A percentile compares a stretch with the other conserved stretches of the same genome.
phyloP scores from a whole-genome alignment of 2,329 filamentous ascomycete genomes.

The Amauroascus niger region DNA sequence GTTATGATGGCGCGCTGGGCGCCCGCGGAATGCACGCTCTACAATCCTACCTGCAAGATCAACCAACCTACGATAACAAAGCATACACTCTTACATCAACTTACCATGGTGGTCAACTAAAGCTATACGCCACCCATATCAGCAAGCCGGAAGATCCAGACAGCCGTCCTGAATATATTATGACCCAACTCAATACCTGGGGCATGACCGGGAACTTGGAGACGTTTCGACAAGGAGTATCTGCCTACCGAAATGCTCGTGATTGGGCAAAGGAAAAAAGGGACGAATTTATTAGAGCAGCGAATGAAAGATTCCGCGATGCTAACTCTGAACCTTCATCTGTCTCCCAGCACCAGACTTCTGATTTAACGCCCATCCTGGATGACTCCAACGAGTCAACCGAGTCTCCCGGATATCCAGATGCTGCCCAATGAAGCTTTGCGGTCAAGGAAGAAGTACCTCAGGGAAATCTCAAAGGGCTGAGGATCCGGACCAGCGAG shows the following conservation, averaged over 20 bases:
- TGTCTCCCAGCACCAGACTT: too few species aligned
- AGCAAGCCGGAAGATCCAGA: not conserved
- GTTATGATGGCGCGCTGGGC: conserved; percentile 31
- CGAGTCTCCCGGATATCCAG: too few species aligned
- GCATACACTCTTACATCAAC: conserved; percentile 22
- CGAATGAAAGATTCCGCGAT: too few species aligned
- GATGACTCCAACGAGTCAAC: too few species aligned
- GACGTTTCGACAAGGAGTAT: conserved; percentile 28
- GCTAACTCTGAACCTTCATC: too few species aligned
- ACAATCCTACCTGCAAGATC: conserved; percentile 28
- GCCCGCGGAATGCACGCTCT: conserved; percentile 33
- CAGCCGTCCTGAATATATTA: conserved; percentile 12
- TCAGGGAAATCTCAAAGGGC: too few species aligned
- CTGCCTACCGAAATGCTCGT: conserved; percentile 34
- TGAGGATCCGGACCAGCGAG: too few species aligned
- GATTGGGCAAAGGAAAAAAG: conserved; percentile 33
- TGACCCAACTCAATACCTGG: conserved; percentile 20
- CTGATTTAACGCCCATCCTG: too few species aligned
- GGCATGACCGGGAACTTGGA: conserved; percentile 24
- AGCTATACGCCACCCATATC: conserved; percentile 13
- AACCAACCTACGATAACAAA: conserved; percentile 26
- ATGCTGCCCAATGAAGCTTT: too few species aligned
- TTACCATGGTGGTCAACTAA: conserved; percentile 12
- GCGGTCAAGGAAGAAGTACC: too few species aligned
- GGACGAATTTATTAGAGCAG: conserved; percentile 18